These are phyloP conservation scores for Beauveria asiatica DNA, from an alignment of 2,329 filamentous ascomycete species.

Conservation along the genomic window DNA sequence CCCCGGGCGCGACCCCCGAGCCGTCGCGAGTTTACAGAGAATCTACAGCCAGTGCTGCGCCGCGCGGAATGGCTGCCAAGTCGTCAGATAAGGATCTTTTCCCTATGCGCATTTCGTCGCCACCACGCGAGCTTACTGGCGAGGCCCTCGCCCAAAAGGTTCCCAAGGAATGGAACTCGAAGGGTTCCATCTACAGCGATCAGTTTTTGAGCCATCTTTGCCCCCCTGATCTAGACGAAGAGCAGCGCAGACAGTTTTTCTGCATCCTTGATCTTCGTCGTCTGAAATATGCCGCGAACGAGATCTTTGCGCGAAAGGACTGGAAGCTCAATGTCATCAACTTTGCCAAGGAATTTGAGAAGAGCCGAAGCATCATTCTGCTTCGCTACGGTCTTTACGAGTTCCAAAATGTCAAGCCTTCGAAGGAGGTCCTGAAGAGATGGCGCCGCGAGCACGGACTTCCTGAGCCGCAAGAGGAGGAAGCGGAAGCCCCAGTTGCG, in stretches of 20 bases:
- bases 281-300: constrained; percentile 52
- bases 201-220: constrained; percentile 50
- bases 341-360: constrained; percentile 57
- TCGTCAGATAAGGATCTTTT: constrained; percentile 45
- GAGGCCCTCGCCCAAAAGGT: constrained; percentile 45
- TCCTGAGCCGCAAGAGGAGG: constrained; percentile 40
- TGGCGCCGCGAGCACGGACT: constrained; percentile 51
- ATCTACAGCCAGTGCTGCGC: constrained; percentile 37
- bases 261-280: constrained; percentile 54
- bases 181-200: constrained; percentile 50
- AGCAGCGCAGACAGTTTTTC: constrained; percentile 54
- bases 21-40: constrained; percentile 34
- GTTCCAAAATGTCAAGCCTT: constrained; percentile 54
- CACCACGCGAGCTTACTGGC: constrained; percentile 47
- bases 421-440: constrained; percentile 47
- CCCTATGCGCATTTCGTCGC: constrained; percentile 49
- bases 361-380: constrained; percentile 53
- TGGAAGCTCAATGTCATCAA: constrained; percentile 56
- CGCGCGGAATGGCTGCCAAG: constrained; percentile 41
- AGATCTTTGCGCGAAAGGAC: constrained; percentile 52
- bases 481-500: constrained; percentile 21
- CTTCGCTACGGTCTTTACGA: constrained; percentile 54
- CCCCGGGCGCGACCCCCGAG: constrained; percentile 36
- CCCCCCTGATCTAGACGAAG: constrained; percentile 47
- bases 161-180: constrained; percentile 41